Evolutionary conservation across 495 filamentous ascomycete species (phyloP).

Genomic region (Collariella sp.): DNA sequence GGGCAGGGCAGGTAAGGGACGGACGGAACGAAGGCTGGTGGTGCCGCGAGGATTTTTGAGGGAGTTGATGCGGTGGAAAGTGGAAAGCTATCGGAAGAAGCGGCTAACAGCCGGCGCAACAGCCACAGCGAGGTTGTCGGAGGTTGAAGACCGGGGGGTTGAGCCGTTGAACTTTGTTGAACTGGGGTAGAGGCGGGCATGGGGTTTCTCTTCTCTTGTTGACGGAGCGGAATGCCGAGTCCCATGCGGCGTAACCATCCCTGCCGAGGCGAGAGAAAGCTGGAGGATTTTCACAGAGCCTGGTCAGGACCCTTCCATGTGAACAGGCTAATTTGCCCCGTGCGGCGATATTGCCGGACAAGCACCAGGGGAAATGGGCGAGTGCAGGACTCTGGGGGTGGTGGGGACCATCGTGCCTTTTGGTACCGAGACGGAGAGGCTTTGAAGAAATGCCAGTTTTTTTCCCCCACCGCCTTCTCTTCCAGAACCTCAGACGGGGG

Average conservation of each 20-base stretch:
- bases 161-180: constrained; percentile 1
- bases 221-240: constrained; percentile 22
- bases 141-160: not conserved
- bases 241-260: constrained; percentile 3
- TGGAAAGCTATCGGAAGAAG: not conserved
- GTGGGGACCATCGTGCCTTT: not conserved
- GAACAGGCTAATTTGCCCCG: constrained; percentile 27
- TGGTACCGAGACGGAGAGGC: not conserved
- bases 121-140: not conserved
- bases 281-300: constrained; percentile 1
- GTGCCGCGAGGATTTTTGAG: constrained; percentile 5
- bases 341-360: constrained; percentile 18
- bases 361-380: constrained; percentile 1
- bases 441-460: constrained; percentile 16
- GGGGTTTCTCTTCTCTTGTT: constrained; percentile 11
- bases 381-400: constrained; percentile 2
- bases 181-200: not conserved
- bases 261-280: constrained; percentile 8
- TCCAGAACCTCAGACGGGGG: too few species aligned
- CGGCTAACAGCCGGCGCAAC: not conserved
- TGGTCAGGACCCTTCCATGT: constrained; percentile 11
- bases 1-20: not conserved
- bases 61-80: not conserved
- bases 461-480: constrained; percentile 5
- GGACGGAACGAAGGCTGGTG: constrained; percentile 14